Base-by-base conservation (phyloP, 75 land plant genomes). In the Adiantum capillusveneris region DNA sequence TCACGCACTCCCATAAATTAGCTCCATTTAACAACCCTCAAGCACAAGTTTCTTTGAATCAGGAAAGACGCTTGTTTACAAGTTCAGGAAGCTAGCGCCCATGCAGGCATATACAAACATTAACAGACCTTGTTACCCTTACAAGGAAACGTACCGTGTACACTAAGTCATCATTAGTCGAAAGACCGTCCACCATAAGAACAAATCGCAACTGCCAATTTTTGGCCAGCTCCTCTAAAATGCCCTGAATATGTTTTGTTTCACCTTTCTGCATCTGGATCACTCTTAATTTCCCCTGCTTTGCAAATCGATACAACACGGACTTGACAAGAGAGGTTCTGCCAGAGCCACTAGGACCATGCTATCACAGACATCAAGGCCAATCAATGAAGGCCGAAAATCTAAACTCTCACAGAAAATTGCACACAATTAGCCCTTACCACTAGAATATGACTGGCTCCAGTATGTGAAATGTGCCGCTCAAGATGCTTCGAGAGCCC, bases 161-260 rank as follows among this genome's bases (percentile, higher is more conserved):
- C n/a, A n/a, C n/a, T n/a, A n/a, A n/a, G 26, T 69, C 72, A 54
- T 69, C 65, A 0, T 2, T 24, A 5, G 2, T 53, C 14, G 55
- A 53, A 26, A 24, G 14, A 1, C 55, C 55, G 5, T 53, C 55
- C 18, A 62, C 31, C 24, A 61, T 31, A 2, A 69, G 30, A 52
- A 51, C 72, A 62, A 53, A 69, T 24, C 72, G 72, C 12, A 69
- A 21, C 31, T 62, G 44, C 53, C 72, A 59, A 46, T 54, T 64
- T 22, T 52, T 50, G 3, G 53, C 63, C 65, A 69, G 44, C 45
- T 69, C 72, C 44, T 69, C 72, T 29, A 69, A 21, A 21, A 56
- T 29, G 9, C 44, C n/a, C 27, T 13, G 14, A 6, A 69, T 2
- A 16, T 43, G 36, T 31, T 69, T 69, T 1, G 53, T 16, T 52